A percentile compares a stretch with the other conserved stretches of the same genome.
Evolutionary conservation across 805 yeast species (phyloP).

Genomic region (Pichia ethanolica): DNA sequence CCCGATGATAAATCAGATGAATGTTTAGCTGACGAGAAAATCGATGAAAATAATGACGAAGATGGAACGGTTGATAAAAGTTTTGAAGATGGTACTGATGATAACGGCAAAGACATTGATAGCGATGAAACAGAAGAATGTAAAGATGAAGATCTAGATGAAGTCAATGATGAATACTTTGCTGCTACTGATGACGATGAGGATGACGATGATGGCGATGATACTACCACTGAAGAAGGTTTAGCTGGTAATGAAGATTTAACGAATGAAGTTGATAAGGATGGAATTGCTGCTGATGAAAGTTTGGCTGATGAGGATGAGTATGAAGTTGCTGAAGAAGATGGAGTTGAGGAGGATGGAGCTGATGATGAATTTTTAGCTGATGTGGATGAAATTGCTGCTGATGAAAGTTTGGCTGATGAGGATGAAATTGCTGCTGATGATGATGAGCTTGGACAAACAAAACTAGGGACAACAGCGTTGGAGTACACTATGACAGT

Average conservation of each 20-base stretch:
- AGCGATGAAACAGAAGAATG: too few species aligned
- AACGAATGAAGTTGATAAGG: too few species aligned
- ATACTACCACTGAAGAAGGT: not conserved
- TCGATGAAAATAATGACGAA: not conserved
- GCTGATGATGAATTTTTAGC: too few species aligned
- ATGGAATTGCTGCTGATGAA: not conserved
- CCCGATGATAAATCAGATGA: too few species aligned
- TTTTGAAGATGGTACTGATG: too few species aligned
- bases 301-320: slow-evolving; percentile 2
- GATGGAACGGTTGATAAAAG: not conserved
- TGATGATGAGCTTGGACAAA: not conserved
- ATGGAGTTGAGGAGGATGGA: not conserved
- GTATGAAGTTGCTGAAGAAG: slow-evolving; percentile 6
- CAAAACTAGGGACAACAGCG: not conserved
- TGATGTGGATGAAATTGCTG: slow-evolving; percentile 1
- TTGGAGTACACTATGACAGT: not conserved
- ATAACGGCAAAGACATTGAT: too few species aligned
- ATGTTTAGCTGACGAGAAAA: not conserved
- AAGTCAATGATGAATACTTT: too few species aligned
- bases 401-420: too few species aligned
- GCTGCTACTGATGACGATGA: not conserved
- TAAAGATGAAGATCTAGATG: not conserved
- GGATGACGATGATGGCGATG: not conserved
- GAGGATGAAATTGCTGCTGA: slow-evolving; percentile 3
- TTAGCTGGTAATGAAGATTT: not conserved